Percentiles rank a stretch among this genome's conserved stretches.
Conservation (phyloP, 768 basidiomycete species). For the Tylopilus sp. region DNA sequence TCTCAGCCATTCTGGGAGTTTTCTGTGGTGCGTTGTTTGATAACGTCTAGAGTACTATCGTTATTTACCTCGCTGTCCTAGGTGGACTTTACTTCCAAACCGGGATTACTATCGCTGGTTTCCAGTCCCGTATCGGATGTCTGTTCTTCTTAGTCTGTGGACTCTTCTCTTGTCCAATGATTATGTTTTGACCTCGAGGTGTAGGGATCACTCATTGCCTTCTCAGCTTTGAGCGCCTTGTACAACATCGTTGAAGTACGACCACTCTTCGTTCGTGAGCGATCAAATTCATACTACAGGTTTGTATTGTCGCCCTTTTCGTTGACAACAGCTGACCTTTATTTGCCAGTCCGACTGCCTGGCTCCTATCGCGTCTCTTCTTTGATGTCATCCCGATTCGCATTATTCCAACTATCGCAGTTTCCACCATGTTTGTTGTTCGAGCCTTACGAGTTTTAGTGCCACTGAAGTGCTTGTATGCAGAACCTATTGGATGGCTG, state of each 20-base stretch:
- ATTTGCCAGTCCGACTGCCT: conserved; percentile 69
- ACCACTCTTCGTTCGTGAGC: conserved; percentile 85
- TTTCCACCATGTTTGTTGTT: conserved; percentile 69
- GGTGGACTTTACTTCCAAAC: conserved; percentile 88
- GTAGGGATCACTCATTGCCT: conserved; percentile 86
- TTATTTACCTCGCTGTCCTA: conserved; percentile 21
- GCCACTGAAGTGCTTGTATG: conserved; percentile 3
- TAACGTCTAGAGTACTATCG: neutral
- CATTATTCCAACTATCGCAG: conserved; percentile 83
- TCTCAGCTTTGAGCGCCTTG: conserved; percentile 85
- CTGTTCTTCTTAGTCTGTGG: conserved; percentile 81
- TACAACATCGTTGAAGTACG: conserved; percentile 84
- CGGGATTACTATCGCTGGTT: conserved; percentile 79
- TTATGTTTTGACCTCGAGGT: conserved; percentile 5
- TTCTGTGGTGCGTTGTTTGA: conserved; percentile 62
- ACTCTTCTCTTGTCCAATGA: neutral
- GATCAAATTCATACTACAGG: conserved; percentile 86
- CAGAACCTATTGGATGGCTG: conserved; percentile 95
- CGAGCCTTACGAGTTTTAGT: neutral
- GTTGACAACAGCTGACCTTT: neutral
- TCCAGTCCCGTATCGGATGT: conserved; percentile 91
- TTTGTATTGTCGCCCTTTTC: conserved; percentile 22
- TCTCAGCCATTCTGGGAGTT: conserved; percentile 73
- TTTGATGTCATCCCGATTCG: conserved; percentile 91
- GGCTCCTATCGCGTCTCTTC: conserved; percentile 83